Evolutionary conservation across 495 filamentous ascomycete genomes (phyloP).

Genomic region (Choiromyces venosus): DNA sequence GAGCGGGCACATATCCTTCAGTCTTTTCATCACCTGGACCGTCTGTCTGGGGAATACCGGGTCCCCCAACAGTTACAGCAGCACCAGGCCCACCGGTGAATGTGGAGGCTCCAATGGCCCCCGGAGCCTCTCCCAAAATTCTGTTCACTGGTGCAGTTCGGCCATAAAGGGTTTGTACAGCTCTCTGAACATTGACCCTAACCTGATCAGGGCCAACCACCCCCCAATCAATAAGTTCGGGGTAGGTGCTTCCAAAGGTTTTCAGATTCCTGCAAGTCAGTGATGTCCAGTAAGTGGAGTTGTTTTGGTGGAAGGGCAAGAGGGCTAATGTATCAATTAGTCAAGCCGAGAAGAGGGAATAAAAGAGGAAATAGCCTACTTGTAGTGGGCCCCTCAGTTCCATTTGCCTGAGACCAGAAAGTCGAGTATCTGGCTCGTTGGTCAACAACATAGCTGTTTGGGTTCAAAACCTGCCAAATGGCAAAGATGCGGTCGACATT

Average conservation of each 20-base stretch:
- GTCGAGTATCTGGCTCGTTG: slow-evolving; percentile 20
- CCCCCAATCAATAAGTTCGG: slow-evolving; percentile 47
- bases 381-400: slow-evolving; percentile 23
- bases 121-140: slow-evolving; percentile 21
- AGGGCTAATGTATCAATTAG: slow-evolving; percentile 25
- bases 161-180: slow-evolving; percentile 45
- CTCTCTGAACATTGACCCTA: slow-evolving; percentile 37
- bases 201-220: slow-evolving; percentile 34
- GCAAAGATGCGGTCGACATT: slow-evolving; percentile 66
- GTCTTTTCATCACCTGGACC: slow-evolving; percentile 25
- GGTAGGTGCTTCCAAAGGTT: slow-evolving; percentile 51
- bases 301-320: slow-evolving; percentile 44
- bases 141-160: slow-evolving; percentile 21
- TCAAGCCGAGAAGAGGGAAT: not conserved
- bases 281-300: slow-evolving; percentile 41
- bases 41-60: slow-evolving; percentile 26
- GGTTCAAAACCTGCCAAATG: slow-evolving; percentile 57
- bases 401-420: slow-evolving; percentile 25
- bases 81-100: slow-evolving; percentile 2
- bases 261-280: slow-evolving; percentile 35
- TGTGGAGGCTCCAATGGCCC: not conserved
- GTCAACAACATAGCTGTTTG: slow-evolving; percentile 27
- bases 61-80: not conserved
- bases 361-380: slow-evolving; percentile 11
- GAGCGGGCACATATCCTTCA: slow-evolving; percentile 10